Percentiles rank a stretch among this genome's conserved stretches.
Evolutionary conservation across 2,329 filamentous ascomycete genomes (phyloP).

Genomic region (Curvularia spicifera): DNA sequence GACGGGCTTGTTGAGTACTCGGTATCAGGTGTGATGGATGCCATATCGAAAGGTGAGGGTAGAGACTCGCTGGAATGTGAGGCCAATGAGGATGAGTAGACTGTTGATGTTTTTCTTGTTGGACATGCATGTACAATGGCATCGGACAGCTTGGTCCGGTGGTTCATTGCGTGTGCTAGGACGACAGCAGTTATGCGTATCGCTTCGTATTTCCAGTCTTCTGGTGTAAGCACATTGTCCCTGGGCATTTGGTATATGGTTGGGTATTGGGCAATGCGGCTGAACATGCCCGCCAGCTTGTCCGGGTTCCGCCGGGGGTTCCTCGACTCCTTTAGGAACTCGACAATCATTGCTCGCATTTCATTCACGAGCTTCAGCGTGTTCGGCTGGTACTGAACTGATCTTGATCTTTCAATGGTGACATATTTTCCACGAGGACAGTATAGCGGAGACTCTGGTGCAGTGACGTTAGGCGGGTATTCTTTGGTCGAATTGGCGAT

Average conservation of each 20-base stretch:
- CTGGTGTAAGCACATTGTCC: slow-evolving; percentile 18
- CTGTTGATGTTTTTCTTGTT: background rate
- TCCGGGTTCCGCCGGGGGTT: slow-evolving; percentile 25
- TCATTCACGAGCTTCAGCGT: slow-evolving; percentile 37
- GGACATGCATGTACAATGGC: slow-evolving; percentile 27
- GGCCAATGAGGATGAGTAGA: slow-evolving; percentile 16
- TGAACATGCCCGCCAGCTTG: slow-evolving; percentile 27
- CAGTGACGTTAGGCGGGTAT: slow-evolving; percentile 27
- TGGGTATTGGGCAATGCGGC: slow-evolving; percentile 31
- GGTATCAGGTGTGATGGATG: slow-evolving; percentile 31
- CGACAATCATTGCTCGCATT: slow-evolving; percentile 39
- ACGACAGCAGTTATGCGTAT: slow-evolving; percentile 43
- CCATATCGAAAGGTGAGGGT: slow-evolving; percentile 22
- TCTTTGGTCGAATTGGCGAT: slow-evolving; percentile 17
- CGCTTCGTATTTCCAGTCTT: slow-evolving; percentile 46
- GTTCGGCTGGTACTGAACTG: background rate
- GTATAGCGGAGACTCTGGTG: slow-evolving; percentile 49
- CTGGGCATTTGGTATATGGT: slow-evolving; percentile 19
- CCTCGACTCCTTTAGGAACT: slow-evolving; percentile 34
- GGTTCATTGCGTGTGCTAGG: slow-evolving; percentile 42
- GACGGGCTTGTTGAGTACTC: slow-evolving; percentile 23
- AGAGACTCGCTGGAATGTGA: slow-evolving; percentile 26
- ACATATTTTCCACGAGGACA: slow-evolving; percentile 37
- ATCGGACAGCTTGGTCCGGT: slow-evolving; percentile 35
- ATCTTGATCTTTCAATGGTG: slow-evolving; percentile 34